Evolutionary conservation across 2,329 filamentous ascomycete genomes (phyloP).

Genomic region (Verticillium nubilum): DNA sequence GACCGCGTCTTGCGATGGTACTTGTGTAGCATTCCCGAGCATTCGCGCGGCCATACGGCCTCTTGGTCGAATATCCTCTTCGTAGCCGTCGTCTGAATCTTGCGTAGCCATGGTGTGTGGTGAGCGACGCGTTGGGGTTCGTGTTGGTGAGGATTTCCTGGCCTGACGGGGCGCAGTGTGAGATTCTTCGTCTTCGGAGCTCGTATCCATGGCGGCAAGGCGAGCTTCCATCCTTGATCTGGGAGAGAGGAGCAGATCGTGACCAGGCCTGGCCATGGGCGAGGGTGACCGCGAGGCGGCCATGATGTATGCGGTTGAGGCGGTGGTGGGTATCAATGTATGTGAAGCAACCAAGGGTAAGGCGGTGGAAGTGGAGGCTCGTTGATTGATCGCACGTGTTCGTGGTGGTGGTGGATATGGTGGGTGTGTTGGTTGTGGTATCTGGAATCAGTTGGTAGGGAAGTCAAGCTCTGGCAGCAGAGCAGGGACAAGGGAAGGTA

Average conservation of each 20-base stretch:
- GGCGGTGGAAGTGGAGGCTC: neutral
- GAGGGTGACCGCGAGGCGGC: constrained; percentile 42
- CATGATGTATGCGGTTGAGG: constrained; percentile 30
- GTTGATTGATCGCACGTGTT: neutral
- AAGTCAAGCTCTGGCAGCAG: neutral
- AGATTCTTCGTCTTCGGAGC: constrained; percentile 38
- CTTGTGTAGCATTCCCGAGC: constrained; percentile 30
- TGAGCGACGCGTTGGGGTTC: neutral
- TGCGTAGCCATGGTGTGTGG: neutral
- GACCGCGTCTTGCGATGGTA: constrained; percentile 21
- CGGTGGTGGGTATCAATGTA: neutral
- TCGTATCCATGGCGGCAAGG: constrained; percentile 43
- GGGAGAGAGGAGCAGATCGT: constrained; percentile 44
- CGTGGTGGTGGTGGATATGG: neutral
- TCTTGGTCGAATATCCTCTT: constrained; percentile 42
- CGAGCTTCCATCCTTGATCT: constrained; percentile 50
- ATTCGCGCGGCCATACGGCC: constrained; percentile 63
- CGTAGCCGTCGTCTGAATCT: constrained; percentile 11
- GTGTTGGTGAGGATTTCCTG: neutral
- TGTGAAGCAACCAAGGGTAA: neutral
- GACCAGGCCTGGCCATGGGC: constrained; percentile 31
- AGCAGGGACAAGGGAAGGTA: neutral
- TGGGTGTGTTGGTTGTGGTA: neutral
- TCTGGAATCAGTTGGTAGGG: neutral
- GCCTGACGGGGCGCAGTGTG: neutral